Base-by-base conservation (phyloP, 768 basidiomycete species). In the Hygrocybe punicea region DNA sequence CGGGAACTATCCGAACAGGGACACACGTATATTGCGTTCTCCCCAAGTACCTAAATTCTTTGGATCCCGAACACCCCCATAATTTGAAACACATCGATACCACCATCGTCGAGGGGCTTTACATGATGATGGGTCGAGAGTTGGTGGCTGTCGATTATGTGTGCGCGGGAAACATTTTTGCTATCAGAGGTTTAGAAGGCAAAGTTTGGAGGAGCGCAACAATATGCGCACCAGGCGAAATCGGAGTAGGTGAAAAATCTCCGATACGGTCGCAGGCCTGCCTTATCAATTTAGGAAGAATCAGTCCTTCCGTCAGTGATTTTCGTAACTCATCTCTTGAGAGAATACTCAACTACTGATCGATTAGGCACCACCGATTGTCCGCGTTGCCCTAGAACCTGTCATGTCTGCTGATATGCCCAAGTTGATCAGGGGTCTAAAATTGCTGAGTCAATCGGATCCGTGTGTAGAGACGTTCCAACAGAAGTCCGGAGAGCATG, bases 101-200 rank as follows among this genome's bases (percentile, higher is more conserved):
- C 8, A 79, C 86, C 21, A 77, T 75, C n/a, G 83, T 95, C 13
- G 81, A 85, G 56, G 86, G 84, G 6, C 71, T 99, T 51, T 99
- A 98, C 71, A 82, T 89, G 49, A 98, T 99, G 93, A 98, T 99
- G 97, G 97, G 97, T 2, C 76, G 92, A 42, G 95, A 98, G 66
- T 78, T 99, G n/a, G 85, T 91, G 0, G 78, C 86, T 0, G 91
- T 96, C 2, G 78, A 89, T 19, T 78, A 77, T 58, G 94, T 98
- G 1, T 81, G 81, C 29, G 94, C 97, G 1, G 97, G 97, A 7
- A 95, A 96, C 67, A 90, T 95, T 4, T 98, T 98, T 61, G 97
- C 95, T 2, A 84, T 98, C 60, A 86, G 78, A 60, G 96, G 97
- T 0, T 71, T 98, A 55, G 91, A 91, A 64, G 91, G 93, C 1